These are phyloP conservation scores for Neospermospora avenae DNA, from an alignment of 2,329 filamentous ascomycete genomes.

Conservation along the genomic window DNA sequence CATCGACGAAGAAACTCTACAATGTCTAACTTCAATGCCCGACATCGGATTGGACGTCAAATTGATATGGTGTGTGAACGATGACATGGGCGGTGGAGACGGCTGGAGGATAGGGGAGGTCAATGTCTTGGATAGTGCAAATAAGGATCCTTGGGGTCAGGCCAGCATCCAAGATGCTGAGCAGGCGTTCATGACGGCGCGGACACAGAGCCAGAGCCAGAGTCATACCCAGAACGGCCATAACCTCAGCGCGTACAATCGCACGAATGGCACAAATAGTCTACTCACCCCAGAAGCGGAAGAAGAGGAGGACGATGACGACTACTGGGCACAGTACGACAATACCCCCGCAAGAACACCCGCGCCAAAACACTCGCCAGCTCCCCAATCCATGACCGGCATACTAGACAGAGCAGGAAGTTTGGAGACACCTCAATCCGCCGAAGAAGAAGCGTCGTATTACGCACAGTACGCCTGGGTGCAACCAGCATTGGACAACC, in stretches of 20 bases:
- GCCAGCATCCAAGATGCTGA: slow-evolving; percentile 59
- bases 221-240: background rate
- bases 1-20: slow-evolving; percentile 73
- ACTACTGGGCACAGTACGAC: slow-evolving; percentile 79
- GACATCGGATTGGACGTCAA: slow-evolving; percentile 62
- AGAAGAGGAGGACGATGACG: slow-evolving; percentile 65
- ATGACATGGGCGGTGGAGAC: slow-evolving; percentile 52
- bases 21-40: slow-evolving; percentile 59
- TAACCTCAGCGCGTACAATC: slow-evolving; percentile 10
- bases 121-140: slow-evolving; percentile 53
- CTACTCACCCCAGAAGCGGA: slow-evolving; percentile 21
- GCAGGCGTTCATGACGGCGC: slow-evolving; percentile 43
- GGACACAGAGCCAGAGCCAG: background rate
- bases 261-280: slow-evolving; percentile 21
- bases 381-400: slow-evolving; percentile 40
- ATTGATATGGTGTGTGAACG: slow-evolving; percentile 65
- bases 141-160: slow-evolving; percentile 48
- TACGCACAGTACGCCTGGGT: slow-evolving; percentile 74
- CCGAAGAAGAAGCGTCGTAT: slow-evolving; percentile 62
- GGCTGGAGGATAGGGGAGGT: slow-evolving; percentile 75
- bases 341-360: slow-evolving; percentile 65
- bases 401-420: background rate
- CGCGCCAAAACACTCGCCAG: slow-evolving; percentile 59
- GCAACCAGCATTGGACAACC: slow-evolving; percentile 75
- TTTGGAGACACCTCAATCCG: background rate